Percentiles rank a stretch among this genome's conserved stretches.
These are phyloP conservation scores for Ophiocordyceps robertsii DNA, from an alignment of 2,329 filamentous ascomycete genomes.

Conservation along the genomic window DNA sequence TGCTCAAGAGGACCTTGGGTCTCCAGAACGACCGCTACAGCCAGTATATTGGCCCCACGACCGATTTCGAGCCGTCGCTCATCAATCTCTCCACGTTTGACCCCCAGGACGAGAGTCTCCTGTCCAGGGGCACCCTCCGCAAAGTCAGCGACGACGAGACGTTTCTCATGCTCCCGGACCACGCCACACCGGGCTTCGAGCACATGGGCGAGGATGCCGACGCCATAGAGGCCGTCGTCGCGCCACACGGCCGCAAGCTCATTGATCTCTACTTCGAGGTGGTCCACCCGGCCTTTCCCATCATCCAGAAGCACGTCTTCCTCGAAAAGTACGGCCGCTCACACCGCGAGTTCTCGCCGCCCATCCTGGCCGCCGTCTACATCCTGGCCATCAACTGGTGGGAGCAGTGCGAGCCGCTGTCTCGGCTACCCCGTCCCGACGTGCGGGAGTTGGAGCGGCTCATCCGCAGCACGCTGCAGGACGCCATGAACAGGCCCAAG, in stretches of 20 bases:
- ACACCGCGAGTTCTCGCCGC: constrained; percentile 61
- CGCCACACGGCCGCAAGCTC: constrained; percentile 61
- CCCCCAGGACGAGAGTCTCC: constrained; percentile 65
- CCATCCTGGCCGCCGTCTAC: constrained; percentile 68
- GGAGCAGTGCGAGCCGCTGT: constrained; percentile 57
- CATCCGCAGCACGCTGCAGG: constrained; percentile 56
- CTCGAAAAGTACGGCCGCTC: constrained; percentile 64
- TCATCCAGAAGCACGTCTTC: constrained; percentile 70
- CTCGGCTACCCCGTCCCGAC: constrained; percentile 53
- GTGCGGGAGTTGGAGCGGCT: constrained; percentile 60
- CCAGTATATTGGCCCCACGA: constrained; percentile 72
- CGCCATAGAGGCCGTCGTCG: constrained; percentile 62
- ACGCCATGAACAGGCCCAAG: constrained; percentile 72
- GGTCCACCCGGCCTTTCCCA: constrained; percentile 70
- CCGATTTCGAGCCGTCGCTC: constrained; percentile 71
- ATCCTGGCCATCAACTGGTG: constrained; percentile 83
- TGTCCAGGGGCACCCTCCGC: constrained; percentile 54
- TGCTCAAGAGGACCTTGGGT: constrained; percentile 58
- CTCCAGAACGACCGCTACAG: constrained; percentile 68
- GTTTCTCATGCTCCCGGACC: constrained; percentile 68
- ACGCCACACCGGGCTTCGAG: constrained; percentile 56
- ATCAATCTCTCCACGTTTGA: constrained; percentile 73
- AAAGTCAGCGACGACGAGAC: constrained; percentile 68
- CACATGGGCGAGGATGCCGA: constrained; percentile 55
- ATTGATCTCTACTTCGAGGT: constrained; percentile 72